phyloP scores from a whole-genome alignment of 208 protist genomes.

The Crithidia thermophila region DNA sequence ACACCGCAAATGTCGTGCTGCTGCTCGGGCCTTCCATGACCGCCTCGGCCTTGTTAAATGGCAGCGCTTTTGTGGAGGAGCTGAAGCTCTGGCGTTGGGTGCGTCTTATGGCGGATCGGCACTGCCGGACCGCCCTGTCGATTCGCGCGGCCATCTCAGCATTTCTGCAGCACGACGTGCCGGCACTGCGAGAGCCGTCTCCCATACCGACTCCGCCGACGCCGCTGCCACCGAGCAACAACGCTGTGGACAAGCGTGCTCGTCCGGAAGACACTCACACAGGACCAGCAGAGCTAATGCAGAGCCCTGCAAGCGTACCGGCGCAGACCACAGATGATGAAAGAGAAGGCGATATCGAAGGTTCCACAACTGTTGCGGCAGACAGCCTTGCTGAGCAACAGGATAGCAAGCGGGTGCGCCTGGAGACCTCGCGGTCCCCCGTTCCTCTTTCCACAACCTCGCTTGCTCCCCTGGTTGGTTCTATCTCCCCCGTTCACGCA shows the following conservation, averaged over 20 bases:
- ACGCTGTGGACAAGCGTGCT: too few relatives aligned
- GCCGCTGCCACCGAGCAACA: too few relatives aligned
- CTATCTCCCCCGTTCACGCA: slow-evolving; percentile 18
- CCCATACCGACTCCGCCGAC: too few relatives aligned
- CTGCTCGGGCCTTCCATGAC: slow-evolving; percentile 42
- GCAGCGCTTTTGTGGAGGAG: slow-evolving; percentile 85
- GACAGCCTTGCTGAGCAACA: background rate
- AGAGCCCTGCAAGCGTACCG: too few relatives aligned
- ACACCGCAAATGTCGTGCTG: slow-evolving; percentile 10
- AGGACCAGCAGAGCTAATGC: too few relatives aligned
- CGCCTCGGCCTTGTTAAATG: slow-evolving; percentile 64
- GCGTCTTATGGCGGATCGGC: slow-evolving; percentile 50
- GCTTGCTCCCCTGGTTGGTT: background rate
- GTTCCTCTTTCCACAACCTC: background rate
- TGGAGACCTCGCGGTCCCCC: background rate
- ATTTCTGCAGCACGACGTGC: slow-evolving; percentile 29
- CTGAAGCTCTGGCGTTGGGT: slow-evolving; percentile 89
- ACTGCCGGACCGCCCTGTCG: background rate
- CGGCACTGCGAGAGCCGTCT: too few relatives aligned
- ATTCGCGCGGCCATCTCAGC: slow-evolving; percentile 13
- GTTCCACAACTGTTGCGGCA: background rate
- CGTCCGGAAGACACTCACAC: too few relatives aligned
- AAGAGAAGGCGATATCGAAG: background rate
- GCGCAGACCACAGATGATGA: background rate
- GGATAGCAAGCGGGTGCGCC: slow-evolving; percentile 15